Percentiles rank a stretch among this genome's conserved stretches.
phyloP scores from a whole-genome alignment of 2,329 filamentous ascomycete species.

The Calycina herbarum region DNA sequence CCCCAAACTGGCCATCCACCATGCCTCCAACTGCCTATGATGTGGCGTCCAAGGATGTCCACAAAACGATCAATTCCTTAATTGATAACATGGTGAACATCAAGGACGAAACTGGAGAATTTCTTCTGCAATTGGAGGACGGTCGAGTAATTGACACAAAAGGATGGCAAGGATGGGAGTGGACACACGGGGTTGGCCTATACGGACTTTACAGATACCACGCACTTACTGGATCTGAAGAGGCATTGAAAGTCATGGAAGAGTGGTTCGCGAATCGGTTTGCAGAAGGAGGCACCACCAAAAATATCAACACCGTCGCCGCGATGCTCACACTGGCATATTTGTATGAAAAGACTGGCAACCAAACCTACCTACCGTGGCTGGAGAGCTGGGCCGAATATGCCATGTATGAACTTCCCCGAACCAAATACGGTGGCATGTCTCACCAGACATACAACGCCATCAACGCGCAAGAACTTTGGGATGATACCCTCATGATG shows the following conservation, averaged over 20 bases:
- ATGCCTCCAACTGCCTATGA: conserved; percentile 15
- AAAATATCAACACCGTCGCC: conserved; percentile 86
- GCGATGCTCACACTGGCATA: conserved; percentile 74
- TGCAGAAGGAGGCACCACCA: conserved; percentile 58
- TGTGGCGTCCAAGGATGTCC: conserved; percentile 12
- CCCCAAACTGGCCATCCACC: not conserved
- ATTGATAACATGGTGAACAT: conserved; percentile 63
- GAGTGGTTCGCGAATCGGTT: conserved; percentile 71
- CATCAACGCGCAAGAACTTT: conserved; percentile 72
- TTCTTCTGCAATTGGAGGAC: conserved; percentile 68
- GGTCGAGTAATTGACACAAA: conserved; percentile 72
- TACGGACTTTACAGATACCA: conserved; percentile 85
- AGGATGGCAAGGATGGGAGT: conserved; percentile 82
- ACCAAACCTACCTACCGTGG: conserved; percentile 72
- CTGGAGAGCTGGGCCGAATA: conserved; percentile 80
- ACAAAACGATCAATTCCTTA: conserved; percentile 16
- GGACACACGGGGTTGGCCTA: conserved; percentile 77
- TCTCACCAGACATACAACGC: conserved; percentile 37
- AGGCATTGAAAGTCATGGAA: conserved; percentile 65
- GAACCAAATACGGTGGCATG: conserved; percentile 63
- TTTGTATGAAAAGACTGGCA: conserved; percentile 73
- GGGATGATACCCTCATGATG: conserved; percentile 90
- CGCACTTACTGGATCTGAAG: conserved; percentile 63
- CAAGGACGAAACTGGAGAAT: conserved; percentile 72
- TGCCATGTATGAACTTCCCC: conserved; percentile 72